Percentiles rank a stretch among this genome's conserved stretches.
phyloP scores from a whole-genome alignment of 1,139 yeast species.

The Debaryomyces robertsiae region DNA sequence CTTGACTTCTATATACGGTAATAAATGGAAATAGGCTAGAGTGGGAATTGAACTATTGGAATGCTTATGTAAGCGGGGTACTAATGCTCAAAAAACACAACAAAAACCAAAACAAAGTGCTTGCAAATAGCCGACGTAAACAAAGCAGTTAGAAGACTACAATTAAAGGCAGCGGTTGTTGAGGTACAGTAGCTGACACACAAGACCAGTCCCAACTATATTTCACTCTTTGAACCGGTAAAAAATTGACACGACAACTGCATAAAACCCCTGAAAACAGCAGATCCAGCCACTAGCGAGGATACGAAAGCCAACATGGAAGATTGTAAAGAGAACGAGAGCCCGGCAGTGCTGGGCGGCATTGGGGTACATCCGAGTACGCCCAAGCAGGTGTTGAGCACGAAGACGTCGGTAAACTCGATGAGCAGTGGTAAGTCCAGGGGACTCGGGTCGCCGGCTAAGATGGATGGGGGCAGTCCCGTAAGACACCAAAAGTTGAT shows the following conservation, averaged over 20 bases:
- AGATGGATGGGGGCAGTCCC: constrained; percentile 11
- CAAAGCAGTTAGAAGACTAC: neutral
- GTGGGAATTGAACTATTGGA: too few species aligned
- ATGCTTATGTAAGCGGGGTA: constrained; percentile 8
- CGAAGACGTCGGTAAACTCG: constrained; percentile 14
- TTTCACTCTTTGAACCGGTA: constrained; percentile 6
- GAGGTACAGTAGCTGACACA: neutral
- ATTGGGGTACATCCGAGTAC: constrained; percentile 9
- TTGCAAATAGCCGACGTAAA: constrained; percentile 3
- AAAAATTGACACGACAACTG: too few species aligned
- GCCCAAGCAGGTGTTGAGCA: constrained; percentile 12
- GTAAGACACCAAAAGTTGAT: constrained; percentile 12
- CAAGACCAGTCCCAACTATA: constrained; percentile 3
- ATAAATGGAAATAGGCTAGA: too few species aligned
- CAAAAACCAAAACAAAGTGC: constrained; percentile 6
- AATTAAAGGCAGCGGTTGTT: constrained; percentile 1
- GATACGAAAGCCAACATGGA: constrained; percentile 10
- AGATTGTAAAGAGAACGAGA: constrained; percentile 15
- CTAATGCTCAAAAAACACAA: constrained; percentile 9
- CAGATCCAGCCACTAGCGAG: neutral
- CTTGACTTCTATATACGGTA: constrained; percentile 6
- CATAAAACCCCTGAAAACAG: neutral
- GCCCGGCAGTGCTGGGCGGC: constrained; percentile 7
- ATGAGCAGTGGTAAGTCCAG: constrained; percentile 11
- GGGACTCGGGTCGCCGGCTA: constrained; percentile 9